Base-by-base conservation (phyloP, 495 filamentous ascomycete species). In the Lepraria neglecta region DNA sequence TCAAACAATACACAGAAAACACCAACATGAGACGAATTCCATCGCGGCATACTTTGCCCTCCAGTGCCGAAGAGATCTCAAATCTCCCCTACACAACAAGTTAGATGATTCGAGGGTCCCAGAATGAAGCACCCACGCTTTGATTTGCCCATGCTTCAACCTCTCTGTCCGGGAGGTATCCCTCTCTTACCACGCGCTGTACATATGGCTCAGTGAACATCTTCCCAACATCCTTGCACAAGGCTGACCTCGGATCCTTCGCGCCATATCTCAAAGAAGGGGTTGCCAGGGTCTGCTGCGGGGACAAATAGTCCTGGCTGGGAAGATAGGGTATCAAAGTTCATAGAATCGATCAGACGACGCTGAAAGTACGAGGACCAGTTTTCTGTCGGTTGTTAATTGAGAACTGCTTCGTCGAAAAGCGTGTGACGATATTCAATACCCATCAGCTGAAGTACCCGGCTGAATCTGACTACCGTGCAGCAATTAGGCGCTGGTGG, bases 261-360 rank as follows among this genome's bases (percentile, higher is more conserved):
- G 48, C 48, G 48, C 48, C 48, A 52, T 52, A 31, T 52, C 48
- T 52, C 48, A 10, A 52, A 52, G 15, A 52, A 52, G 4, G 48
- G 48, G 27, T 52, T 52, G 6, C 48, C 48, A 52, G 48, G 48
- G 4, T 52, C 27, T 31, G 48, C 6, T 2, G 48, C 15, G 48
- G 24, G 48, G 10, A 52, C 48, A 17, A 52, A 52, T 6, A 52
- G 48, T n/a, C 48, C 48, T n/a, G 48, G 48, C 48, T 52, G 28
- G 1, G 48, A 52, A 31, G 48, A 52, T 33, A 52, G 28, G 4
- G 14, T 31, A 33, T 52, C 48, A 52, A 33, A 52, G 48, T 52
- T 52, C 4, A 52, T 31, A 52, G 28, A 33, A 52, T 52, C 48
- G 21, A 52, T 52, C 28, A 52, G 28, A 15, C 27, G 0, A 17